Base-by-base conservation (phyloP, 805 yeast species). In the Monosporozyma servazzii region DNA sequence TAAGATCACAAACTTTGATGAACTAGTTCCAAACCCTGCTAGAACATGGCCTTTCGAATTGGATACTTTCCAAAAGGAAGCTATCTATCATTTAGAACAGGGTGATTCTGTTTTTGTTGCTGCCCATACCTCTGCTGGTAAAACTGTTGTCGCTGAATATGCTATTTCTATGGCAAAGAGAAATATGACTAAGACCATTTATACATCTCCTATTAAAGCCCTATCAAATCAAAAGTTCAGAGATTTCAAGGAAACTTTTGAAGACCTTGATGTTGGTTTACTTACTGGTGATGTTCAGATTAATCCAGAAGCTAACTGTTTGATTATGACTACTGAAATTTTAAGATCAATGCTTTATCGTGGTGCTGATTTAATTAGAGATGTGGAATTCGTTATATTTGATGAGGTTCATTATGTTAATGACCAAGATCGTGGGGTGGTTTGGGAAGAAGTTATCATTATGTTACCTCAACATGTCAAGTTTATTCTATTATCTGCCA, bases 31-130 rank as follows among this genome's bases (percentile, higher is more conserved):
- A 0, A 82, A 86, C 54, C 91, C 91, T 74, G 99, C 99, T 0
- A 74, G 96, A 49, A 80, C 76, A 43, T 93, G 96, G 93, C 97
- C 99, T 0, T 93, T 93, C 62, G 91, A 89, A 65, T 74, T 93
- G 46, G 99, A 93, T 70, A 83, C 86, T 33, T 93, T 93, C 70
- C 99, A 93, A 66, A 89, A 93, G 63, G 98, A 93, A 69, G 99
- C 99, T 0, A 86, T 93, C 0, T 93, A 86, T 63, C 98, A 90
- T 68, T 73, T 93, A 54, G 99, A 93, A 63, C 96, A 89, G 67
- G 98, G 98, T 39, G 99, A 93, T 63, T 91, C 98, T 7, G 99
- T 93, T 3, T 93, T 93, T 69, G 96, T 93, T 2, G 98, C 98
- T 3, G 99, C 99, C 0, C 99, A 91, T 67, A 91, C 99, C 0